These are phyloP conservation scores for Kazachstania martiniae DNA, from an alignment of 805 yeast genomes.

Conservation along the genomic window DNA sequence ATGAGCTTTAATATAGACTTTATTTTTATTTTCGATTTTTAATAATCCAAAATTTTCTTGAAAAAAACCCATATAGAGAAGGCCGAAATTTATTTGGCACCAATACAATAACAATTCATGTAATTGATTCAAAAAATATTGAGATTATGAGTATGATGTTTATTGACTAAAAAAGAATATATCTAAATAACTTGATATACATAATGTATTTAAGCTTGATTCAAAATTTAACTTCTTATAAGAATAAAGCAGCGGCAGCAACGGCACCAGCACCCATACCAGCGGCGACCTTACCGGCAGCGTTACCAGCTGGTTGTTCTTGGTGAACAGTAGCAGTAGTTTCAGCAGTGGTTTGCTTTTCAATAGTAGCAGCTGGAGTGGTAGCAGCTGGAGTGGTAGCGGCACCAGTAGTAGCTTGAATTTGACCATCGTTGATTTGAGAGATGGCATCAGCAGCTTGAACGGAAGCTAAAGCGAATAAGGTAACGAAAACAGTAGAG, in stretches of 20 bases:
- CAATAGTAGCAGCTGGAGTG: constrained; percentile 35
- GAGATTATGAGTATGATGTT: too few relatives aligned
- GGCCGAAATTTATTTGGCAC: too few relatives aligned
- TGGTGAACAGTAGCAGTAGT: constrained; percentile 15
- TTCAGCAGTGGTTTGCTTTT: constrained; percentile 29
- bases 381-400: constrained; percentile 25
- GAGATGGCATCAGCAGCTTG: constrained; percentile 30
- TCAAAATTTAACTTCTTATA: constrained; percentile 11
- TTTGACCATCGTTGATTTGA: constrained; percentile 35
- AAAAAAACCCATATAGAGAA: too few relatives aligned
- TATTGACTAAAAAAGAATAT: too few relatives aligned
- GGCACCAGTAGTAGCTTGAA: constrained; percentile 24
- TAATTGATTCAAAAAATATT: too few relatives aligned
- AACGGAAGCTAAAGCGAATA: constrained; percentile 5
- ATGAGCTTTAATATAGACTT: too few relatives aligned
- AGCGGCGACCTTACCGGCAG: constrained; percentile 18
- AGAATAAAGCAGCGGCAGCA: constrained; percentile 27
- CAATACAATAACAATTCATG: too few relatives aligned
- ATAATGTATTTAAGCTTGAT: too few relatives aligned
- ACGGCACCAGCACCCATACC: constrained; percentile 16
- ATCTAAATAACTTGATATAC: too few relatives aligned
- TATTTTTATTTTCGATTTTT: too few relatives aligned
- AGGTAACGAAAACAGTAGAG: constrained; percentile 3
- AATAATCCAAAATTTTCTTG: too few relatives aligned
- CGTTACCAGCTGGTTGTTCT: constrained; percentile 12